Base-by-base conservation (phyloP, 2,329 filamentous ascomycete genomes). In the Phoma herbarum region DNA sequence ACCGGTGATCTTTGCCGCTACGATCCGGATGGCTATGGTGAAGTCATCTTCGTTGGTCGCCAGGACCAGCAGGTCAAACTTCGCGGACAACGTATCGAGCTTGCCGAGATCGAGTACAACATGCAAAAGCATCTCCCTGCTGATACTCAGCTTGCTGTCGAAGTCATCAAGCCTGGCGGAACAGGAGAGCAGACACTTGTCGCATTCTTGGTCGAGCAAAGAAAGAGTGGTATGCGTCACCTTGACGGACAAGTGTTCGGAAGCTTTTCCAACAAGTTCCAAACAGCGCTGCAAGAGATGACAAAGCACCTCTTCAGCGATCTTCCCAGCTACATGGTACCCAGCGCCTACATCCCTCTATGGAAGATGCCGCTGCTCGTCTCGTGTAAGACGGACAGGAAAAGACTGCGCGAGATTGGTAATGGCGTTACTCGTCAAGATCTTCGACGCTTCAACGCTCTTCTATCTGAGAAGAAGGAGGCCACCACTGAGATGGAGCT, bases 1-100 rank as follows among this genome's bases (percentile, higher is more conserved):
- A 72, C 70, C 9, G 74, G 74, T n/a, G 73, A 75, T 55, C 60
- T 77, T 3, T 67, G 73, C 1, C 65, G 67, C 2, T 85, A 96
- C 56, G 84, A 86, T 3, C 72, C 83, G 0, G 75, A 76, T 31
- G 68, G 71, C 9, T 61, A 72, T 28, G 75, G 75, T 18, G 73
- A 74, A 46, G 66, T 75, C 29, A 71, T 75, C 16, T 77, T 77
- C 43, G 72, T 76, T 10, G 75, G 75, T 20, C 72, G 75, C 2
- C 70, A 73, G 26, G 75, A 78, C 46, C 74, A 75, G 52, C 75
- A 77, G 65, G 73, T 78, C 57, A 77, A 78, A 48, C 74, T 82
- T 25, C 80, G 73, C 10, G 75, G 75, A n/a, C 75, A 78, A 46
- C 74, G 75, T 26, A 75, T 78, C 23, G 75, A 78, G 57, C 66